Conservation (phyloP, 2,329 filamentous ascomycete species). For the Pezicula rhizophila region DNA sequence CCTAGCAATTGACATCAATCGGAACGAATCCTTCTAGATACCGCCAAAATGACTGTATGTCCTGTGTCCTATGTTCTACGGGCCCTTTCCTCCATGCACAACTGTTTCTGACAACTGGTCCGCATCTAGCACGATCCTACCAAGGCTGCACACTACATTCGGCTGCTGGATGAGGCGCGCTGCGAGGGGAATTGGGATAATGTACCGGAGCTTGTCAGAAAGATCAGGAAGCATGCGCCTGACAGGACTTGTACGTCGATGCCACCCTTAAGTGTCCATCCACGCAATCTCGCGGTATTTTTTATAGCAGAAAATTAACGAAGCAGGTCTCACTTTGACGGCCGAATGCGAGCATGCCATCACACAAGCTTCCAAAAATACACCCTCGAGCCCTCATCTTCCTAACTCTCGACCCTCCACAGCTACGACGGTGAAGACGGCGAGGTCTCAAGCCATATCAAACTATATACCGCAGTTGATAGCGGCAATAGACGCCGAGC, state of each 20-base stretch:
- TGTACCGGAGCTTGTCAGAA: conserved; percentile 82
- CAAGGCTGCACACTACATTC: conserved; percentile 79
- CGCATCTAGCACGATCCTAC: conserved; percentile 37
- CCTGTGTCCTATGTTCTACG: not conserved
- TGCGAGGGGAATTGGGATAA: conserved; percentile 84
- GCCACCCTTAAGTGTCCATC: conserved; percentile 7
- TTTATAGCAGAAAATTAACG: conserved; percentile 10
- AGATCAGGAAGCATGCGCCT: conserved; percentile 89
- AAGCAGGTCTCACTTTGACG: conserved; percentile 60
- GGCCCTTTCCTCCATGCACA: not conserved
- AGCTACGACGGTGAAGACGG: conserved; percentile 7
- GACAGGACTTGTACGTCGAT: conserved; percentile 67
- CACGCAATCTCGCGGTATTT: not conserved
- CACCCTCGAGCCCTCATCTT: conserved; percentile 11
- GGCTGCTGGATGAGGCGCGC: conserved; percentile 76
- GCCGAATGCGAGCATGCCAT: conserved; percentile 65
- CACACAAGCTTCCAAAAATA: conserved; percentile 41
- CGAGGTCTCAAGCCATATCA: conserved; percentile 17
- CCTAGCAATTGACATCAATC: not conserved
- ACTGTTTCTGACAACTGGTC: conserved; percentile 3
- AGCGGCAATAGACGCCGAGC: conserved; percentile 53
- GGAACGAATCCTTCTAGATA: not conserved
- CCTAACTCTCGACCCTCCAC: conserved; percentile 15
- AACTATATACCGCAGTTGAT: conserved; percentile 35
- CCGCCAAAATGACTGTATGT: conserved; percentile 23